Evolutionary conservation across 768 basidiomycete species (phyloP).

Genomic region (Megacollybia marginata): DNA sequence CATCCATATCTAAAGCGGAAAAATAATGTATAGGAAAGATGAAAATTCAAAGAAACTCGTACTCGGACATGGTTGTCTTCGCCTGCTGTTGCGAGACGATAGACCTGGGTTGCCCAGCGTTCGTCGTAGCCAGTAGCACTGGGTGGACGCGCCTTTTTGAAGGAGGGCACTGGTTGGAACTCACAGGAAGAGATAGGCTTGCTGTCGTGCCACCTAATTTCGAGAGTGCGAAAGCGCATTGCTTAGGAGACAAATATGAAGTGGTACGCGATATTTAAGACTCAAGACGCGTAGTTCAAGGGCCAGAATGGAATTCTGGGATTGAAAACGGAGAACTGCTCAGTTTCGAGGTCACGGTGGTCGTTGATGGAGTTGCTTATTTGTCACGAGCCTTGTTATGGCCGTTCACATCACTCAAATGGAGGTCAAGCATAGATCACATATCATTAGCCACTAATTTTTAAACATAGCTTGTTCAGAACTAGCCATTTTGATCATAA

Average conservation of each 20-base stretch:
- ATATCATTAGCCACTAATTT: not conserved
- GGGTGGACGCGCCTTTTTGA: slow-evolving; percentile 70
- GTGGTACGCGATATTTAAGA: not conserved
- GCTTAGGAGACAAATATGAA: not conserved
- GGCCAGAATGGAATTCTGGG: no score
- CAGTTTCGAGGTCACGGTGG: not conserved
- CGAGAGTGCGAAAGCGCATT: slow-evolving; percentile 86
- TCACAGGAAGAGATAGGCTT: slow-evolving; percentile 96
- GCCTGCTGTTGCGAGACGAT: slow-evolving; percentile 89
- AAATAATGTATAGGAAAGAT: slow-evolving; percentile 1
- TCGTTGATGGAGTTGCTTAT: not conserved
- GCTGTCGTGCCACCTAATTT: slow-evolving; percentile 95
- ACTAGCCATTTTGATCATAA: not conserved
- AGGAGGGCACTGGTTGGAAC: slow-evolving; percentile 74
- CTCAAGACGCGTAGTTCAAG: slow-evolving; percentile 1
- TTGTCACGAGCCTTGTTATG: not conserved
- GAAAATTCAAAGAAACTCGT: slow-evolving; percentile 26
- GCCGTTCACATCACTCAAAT: not conserved
- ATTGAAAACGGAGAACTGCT: not conserved
- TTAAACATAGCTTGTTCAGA: not conserved
- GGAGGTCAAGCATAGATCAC: no score
- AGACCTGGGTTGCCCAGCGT: slow-evolving; percentile 63
- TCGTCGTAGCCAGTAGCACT: slow-evolving; percentile 33
- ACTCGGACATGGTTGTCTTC: slow-evolving; percentile 97
- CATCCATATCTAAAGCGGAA: slow-evolving; percentile 73